Evolutionary conservation across 495 filamentous ascomycete species (phyloP), one percentile per base, ranked within the genome.

Genomic region (Penicillium bovifimosum): DNA sequence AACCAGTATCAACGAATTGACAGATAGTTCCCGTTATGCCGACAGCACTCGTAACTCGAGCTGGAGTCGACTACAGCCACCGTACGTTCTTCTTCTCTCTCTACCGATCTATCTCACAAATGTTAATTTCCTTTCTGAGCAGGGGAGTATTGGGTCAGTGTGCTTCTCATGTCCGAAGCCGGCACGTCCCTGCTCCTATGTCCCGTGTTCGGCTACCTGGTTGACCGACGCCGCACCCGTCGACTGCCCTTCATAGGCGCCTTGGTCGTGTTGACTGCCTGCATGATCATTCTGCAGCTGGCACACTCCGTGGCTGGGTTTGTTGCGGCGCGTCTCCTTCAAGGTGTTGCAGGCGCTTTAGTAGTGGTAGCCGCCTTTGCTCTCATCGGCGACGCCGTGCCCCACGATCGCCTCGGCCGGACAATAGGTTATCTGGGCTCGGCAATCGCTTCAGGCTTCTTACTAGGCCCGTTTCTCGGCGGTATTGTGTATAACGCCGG

Each of bases 311-410:
- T 86, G 8, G 49, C 70, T 2, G 65, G 82, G 3, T 71, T 87
- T 17, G 64, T 78, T 5, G 16, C 81, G 7, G 84, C 82, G 8
- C 68, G 85, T 18, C 50, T 86, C 7, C 60, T 87, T 16, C 83
- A 88, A 61, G 83, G 85, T 6, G 64, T 78, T 5, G 81, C 80
- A 54, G 79, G 75, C 5, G 84, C 82, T 3, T 72, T 83, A 35
- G 84, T 87, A 0, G 84, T 81, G 73, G 83, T 83, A 0, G 75
- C 83, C 16, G 81, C 82, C 1, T 64, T 86, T 18, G 80, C 83
- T 0, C 63, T 86, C 42, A 66, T 80, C n/a, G 63, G 80, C 11
- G 80, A 85, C 55, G 80, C 81, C 9, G 81, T 86, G 16, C 73
- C 79, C 0, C 73, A 74, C 13, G 68, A 78, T 39, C 77, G 78